Conservation (phyloP, 228 moss, liverwort and hornwort species). For the Sphagnum magellanicum region DNA sequence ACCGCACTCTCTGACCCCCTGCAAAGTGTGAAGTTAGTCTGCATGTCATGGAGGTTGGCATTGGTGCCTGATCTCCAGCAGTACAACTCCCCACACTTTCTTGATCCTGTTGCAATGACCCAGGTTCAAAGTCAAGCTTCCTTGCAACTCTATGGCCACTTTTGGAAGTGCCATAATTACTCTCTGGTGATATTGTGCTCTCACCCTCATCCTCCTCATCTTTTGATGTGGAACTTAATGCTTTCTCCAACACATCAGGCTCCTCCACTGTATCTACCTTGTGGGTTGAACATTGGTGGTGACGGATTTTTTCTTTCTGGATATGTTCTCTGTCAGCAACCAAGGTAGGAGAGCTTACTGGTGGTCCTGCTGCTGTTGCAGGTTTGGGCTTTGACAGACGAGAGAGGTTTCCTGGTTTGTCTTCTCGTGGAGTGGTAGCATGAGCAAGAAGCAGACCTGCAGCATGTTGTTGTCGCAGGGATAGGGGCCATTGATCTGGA, state of each 20-base stretch:
- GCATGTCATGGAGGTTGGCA: conserved; percentile 8
- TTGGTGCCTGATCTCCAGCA: conserved; percentile 3
- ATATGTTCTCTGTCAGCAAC: neutral
- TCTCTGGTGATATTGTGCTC: conserved; percentile 3
- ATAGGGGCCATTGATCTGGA: conserved; percentile 44
- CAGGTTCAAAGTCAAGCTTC: conserved; percentile 12
- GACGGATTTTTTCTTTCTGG: conserved; percentile 13
- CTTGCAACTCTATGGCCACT: neutral
- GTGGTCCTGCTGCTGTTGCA: too few species aligned
- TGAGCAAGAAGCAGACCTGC: conserved; percentile 33
- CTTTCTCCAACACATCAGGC: too few species aligned
- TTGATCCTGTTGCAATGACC: conserved; percentile 12
- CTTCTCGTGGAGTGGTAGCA: conserved; percentile 15
- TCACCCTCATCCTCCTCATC: neutral
- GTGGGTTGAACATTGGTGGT: neutral
- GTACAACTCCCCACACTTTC: conserved; percentile 61
- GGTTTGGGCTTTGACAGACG: neutral
- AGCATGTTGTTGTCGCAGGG: conserved; percentile 52
- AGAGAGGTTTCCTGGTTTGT: neutral
- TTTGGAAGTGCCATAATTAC: neutral
- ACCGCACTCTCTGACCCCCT: conserved; percentile 18
- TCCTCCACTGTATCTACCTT: too few species aligned
- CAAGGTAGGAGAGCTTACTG: too few species aligned
- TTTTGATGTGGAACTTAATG: too few species aligned
- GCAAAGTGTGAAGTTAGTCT: conserved; percentile 26